Evolutionary conservation across 2,329 filamentous ascomycete species (phyloP), one percentile per base, ranked within the genome.

Genomic region (Metarhizium robertsii): DNA sequence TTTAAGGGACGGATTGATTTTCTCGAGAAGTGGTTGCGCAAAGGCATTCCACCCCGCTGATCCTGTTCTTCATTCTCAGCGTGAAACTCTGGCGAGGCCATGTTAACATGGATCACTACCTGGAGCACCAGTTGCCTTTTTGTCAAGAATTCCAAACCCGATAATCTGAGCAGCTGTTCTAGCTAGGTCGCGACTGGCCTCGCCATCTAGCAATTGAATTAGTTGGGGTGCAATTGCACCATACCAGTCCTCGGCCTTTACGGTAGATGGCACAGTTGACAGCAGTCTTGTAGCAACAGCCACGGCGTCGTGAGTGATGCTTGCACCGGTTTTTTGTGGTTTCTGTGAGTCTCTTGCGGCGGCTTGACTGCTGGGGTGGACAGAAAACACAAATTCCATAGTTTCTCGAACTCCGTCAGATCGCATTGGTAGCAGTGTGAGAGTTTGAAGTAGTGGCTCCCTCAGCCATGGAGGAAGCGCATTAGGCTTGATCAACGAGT

Each of bases 341-440:
- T 65, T 63, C 2, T 71, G 67, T 1, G 71, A 70, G 54, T 77
- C 74, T 6, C 72, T 68, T 0, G 66, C 53, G 61, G 69, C 67
- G 55, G 72, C 66, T 6, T 71, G 69, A 60, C 72, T 75, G 58
- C 79, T 76, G 0, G 85, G 80, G 58, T 88, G 85, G 6, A 87
- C 82, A 1, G 85, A 79, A 56, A 88, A 86, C 40, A 90, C 75
- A 63, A 89, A 89, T 64, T 89, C 86, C 58, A 89, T 74, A 0
- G 83, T 86, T 30, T 81, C 79, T 38, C 86, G 78, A 14, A 90
- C 83, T 18, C 86, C 86, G 58, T 82, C 77, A 2, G 73, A 70
- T 4, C 85, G 75, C 30, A 88, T 72, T 1, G 86, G 86, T 10
- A 89, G 64, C 13, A 75, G 65, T 1, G 84, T 82, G 48, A 90